A percentile compares a stretch with the other conserved stretches of the same genome.
These are phyloP conservation scores for Backusella mclennaniae DNA, from an alignment of 192 early-diverging fungal species.

Conservation along the genomic window DNA sequence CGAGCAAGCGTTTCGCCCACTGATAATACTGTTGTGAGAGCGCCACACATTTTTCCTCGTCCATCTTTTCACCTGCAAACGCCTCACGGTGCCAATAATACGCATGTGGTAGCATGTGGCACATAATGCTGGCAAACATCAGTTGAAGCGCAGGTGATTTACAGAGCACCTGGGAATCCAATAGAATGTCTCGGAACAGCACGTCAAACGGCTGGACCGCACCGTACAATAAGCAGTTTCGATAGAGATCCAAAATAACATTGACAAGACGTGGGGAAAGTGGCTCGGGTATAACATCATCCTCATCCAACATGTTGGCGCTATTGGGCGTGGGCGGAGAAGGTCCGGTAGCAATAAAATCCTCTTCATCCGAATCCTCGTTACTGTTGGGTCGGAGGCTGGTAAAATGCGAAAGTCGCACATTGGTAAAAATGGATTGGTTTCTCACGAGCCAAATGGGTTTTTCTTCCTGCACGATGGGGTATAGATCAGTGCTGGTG, in stretches of 20 bases:
- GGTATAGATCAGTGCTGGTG: not conserved
- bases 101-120: conserved; percentile 32
- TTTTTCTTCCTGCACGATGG: not conserved
- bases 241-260: conserved; percentile 19
- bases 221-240: conserved; percentile 32
- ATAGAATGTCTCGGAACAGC: conserved; percentile 12
- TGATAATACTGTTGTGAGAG: conserved; percentile 28
- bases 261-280: conserved; percentile 13
- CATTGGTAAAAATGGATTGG: conserved; percentile 31
- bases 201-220: conserved; percentile 27
- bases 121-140: conserved; percentile 28
- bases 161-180: not conserved
- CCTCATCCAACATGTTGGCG: not conserved
- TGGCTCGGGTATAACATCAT: conserved; percentile 12
- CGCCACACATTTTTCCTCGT: conserved; percentile 5
- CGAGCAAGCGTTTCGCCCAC: conserved; percentile 25
- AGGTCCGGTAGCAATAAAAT: not conserved
- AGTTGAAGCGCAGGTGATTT: conserved; percentile 18
- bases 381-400: conserved; percentile 11
- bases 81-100: conserved; percentile 30
- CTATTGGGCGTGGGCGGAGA: not conserved
- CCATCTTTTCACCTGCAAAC: conserved; percentile 15
- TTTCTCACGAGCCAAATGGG: conserved; percentile 25
- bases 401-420: conserved; percentile 29
- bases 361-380: conserved; percentile 1